Percentiles rank a stretch among this genome's conserved stretches.
phyloP scores from a whole-genome alignment of 2,329 filamentous ascomycete genomes.

The Aspergillus intermedius region DNA sequence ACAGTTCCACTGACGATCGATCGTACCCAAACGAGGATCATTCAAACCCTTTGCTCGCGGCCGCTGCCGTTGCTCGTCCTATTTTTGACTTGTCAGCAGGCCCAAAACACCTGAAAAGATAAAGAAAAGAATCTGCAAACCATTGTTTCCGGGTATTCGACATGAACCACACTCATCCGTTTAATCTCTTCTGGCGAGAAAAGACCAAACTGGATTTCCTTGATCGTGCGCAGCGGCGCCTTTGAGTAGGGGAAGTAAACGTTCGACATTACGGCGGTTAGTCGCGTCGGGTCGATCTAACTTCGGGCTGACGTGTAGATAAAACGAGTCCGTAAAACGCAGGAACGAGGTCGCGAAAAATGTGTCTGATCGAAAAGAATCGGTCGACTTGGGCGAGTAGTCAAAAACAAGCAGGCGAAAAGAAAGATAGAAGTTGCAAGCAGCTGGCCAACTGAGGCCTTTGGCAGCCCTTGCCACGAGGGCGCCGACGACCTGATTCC shows the following conservation, averaged over 20 bases:
- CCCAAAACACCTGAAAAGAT: constrained; percentile 6
- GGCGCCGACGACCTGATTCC: constrained; percentile 37
- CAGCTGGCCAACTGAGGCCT: constrained; percentile 39
- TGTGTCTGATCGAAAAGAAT: constrained; percentile 3
- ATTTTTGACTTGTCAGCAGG: constrained; percentile 16
- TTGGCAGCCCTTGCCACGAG: constrained; percentile 45
- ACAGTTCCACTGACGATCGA: constrained; percentile 92
- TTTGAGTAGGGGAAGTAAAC: constrained; percentile 84
- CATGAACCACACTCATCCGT: constrained; percentile 93
- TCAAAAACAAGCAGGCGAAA: constrained; percentile 15
- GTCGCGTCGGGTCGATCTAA: constrained; percentile 13
- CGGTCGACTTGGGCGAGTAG: constrained; percentile 6
- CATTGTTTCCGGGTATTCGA: constrained; percentile 99
- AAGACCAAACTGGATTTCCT: constrained; percentile 98
- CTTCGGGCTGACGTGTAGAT: constrained; percentile 3
- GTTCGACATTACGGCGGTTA: constrained; percentile 70
- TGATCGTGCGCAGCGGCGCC: constrained; percentile 92
- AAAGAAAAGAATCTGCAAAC: constrained; percentile 31
- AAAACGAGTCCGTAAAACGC: constrained; percentile 7
- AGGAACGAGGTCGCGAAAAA: constrained; percentile 8
- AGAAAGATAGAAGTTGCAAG: constrained; percentile 27
- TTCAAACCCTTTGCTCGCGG: constrained; percentile 89
- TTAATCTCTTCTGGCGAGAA: constrained; percentile 98
- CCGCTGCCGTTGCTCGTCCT: constrained; percentile 83
- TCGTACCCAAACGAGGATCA: constrained; percentile 90